Percentiles rank a stretch among this genome's conserved stretches.
Evolutionary conservation across 2,329 filamentous ascomycete species (phyloP).

Genomic region (Grosmannia clavigera): DNA sequence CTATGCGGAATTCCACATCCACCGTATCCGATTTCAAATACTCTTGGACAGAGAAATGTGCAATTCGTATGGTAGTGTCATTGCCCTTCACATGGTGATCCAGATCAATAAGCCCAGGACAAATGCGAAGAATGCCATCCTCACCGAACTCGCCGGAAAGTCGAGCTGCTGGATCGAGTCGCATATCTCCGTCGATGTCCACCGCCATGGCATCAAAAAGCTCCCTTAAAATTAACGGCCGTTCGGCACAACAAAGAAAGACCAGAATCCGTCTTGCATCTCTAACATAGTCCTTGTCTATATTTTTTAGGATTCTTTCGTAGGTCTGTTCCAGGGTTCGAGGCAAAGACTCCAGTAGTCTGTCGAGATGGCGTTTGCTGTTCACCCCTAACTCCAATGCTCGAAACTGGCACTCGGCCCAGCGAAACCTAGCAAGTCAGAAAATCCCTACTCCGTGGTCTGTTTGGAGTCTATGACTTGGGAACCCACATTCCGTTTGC

Average conservation of each 20-base stretch:
- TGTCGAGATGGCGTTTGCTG: not conserved
- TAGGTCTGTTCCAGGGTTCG: not conserved
- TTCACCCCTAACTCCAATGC: slow-evolving; percentile 9
- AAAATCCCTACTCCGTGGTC: too few species aligned
- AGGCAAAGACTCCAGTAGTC: not conserved
- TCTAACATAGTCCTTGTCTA: not conserved
- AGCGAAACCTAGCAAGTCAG: slow-evolving; percentile 20
- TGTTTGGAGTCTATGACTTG: too few species aligned
- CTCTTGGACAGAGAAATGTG: not conserved
- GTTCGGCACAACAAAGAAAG: not conserved
- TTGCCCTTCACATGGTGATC: not conserved
- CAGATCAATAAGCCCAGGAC: not conserved
- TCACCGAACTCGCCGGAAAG: not conserved
- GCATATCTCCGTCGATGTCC: not conserved
- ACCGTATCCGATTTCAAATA: not conserved
- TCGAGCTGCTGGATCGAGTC: not conserved
- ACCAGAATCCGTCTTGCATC: not conserved
- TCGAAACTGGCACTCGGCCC: slow-evolving; percentile 22
- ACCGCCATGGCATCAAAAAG: not conserved
- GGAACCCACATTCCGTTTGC: slow-evolving; percentile 19
- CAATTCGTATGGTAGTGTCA: not conserved
- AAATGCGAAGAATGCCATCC: not conserved
- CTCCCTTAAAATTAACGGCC: not conserved
- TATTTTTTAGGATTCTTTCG: not conserved
- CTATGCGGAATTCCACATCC: not conserved